A percentile compares a stretch with the other conserved stretches of the same genome.
Conservation (phyloP, 192 early-diverging fungal species). For the Podila epicladia region DNA sequence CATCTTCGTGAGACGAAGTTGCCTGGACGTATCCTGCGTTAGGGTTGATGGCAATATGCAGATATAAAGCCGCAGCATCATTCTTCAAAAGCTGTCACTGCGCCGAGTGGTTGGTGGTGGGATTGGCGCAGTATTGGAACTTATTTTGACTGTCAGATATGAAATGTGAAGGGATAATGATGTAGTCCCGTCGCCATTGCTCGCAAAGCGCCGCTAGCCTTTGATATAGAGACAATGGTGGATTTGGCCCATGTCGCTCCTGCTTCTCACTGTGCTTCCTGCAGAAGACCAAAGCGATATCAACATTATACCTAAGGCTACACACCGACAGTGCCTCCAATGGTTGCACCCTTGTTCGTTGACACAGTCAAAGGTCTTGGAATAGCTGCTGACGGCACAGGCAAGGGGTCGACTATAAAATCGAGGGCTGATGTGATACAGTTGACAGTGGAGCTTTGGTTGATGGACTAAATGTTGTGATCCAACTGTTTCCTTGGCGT, state of each 20-base stretch:
- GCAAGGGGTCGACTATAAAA: not conserved
- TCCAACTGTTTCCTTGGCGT: no score
- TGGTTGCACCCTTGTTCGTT: not conserved
- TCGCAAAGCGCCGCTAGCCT: not conserved
- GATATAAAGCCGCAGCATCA: no score
- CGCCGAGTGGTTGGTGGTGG: no score
- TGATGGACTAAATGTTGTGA: no score
- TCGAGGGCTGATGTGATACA: not conserved
- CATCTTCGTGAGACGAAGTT: not conserved
- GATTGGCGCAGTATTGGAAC: not conserved
- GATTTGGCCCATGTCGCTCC: not conserved
- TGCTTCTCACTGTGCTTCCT: not conserved
- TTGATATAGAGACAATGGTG: not conserved
- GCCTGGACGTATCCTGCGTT: not conserved
- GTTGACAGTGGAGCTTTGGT: not conserved
- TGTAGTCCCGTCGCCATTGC: not conserved
- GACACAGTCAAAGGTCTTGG: not conserved
- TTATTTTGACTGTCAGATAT: not conserved
- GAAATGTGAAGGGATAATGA: not conserved
- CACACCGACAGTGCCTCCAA: not conserved
- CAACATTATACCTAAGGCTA: not conserved
- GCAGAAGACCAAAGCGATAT: not conserved
- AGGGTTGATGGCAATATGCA: not conserved
- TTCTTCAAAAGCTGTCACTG: no score
- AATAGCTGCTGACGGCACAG: not conserved